Base-by-base conservation (phyloP, 352 stramenopile genomes). In the Globisporangium carolinianum region DNA sequence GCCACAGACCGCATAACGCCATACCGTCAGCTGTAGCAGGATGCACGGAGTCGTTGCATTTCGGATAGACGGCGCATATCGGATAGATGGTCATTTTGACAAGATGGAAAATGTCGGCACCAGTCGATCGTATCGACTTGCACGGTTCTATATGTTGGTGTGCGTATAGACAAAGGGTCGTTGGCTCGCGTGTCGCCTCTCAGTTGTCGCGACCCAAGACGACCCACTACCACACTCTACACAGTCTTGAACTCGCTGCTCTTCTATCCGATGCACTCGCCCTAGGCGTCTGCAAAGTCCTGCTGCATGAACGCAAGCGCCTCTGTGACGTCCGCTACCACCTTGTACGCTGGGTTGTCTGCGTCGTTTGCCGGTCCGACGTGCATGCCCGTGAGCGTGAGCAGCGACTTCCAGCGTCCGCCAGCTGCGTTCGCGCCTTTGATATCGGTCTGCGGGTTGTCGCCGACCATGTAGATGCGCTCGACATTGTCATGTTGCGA, bases 301-400 rank as follows among this genome's bases (percentile, higher is more conserved):
- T 80, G 38, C 67, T 90, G 81, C 55, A 91, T 91, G 65, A 91
- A 94, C 53, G 68, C 65, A 24, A 94, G 74, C 53, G 79, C 84
- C 48, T 76, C 68, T 24, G 58, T 60, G 41, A 94, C 81, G 55
- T 94, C 75, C n/a, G 79, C 68, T 42, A 90, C 84, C 37, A 92
- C 76, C 55, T 79, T 47, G 60, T 92, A 90, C 48, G 78, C 82
- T 15, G 72, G 68, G 63, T 92, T 61, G 10, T 76, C 60, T 4
- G 75, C 65, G 57, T 94, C 72, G 66, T 92, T 92, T 39, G 71
- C 69, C 7, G 83, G 79, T 1, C 78, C 80, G 38, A 58, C 57
- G 70, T 92, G 84, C 80, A 94, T 93, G 51, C 85, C 85, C 36
- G 85, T 91, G 46, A 89, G 73, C 46, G 83, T 93, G 8, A 94